These are phyloP conservation scores for Sugiyamaella neomexicana DNA, from an alignment of 1,139 yeast genomes.

Conservation along the genomic window DNA sequence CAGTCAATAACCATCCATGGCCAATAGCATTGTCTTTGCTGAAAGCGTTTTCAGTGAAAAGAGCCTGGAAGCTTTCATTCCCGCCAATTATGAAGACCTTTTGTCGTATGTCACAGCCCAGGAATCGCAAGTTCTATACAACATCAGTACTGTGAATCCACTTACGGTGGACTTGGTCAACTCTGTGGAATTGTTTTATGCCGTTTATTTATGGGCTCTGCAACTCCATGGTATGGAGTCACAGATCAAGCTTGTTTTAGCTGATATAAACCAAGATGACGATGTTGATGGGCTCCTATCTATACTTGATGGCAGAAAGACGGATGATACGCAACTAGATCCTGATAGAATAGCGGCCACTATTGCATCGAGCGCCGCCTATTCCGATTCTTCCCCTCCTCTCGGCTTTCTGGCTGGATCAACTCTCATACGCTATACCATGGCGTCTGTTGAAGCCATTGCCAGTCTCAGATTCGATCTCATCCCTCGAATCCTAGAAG, in stretches of 20 bases:
- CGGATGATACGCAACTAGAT: not conserved
- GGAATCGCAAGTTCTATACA: constrained; percentile 10
- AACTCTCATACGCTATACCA: constrained; percentile 6
- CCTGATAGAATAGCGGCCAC: not conserved
- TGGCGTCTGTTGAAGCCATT: constrained; percentile 1
- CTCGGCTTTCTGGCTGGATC: not conserved
- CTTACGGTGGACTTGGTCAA: not conserved
- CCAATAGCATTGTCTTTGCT: no score
- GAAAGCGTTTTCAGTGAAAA: no score
- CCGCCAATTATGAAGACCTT: constrained; percentile 5
- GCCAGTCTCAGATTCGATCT: constrained; percentile 4
- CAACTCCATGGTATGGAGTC: constrained; percentile 9
- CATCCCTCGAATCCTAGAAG: constrained; percentile 1
- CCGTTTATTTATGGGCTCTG: constrained; percentile 20
- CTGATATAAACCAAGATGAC: not conserved
- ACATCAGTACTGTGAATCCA: not conserved
- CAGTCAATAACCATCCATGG: no score
- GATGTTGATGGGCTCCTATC: not conserved
- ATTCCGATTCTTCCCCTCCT: not conserved
- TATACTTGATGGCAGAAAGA: not conserved
- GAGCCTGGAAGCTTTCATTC: not conserved
- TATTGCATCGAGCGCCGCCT: not conserved
- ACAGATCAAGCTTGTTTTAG: constrained; percentile 9
- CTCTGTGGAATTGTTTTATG: constrained; percentile 16
- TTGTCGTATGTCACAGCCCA: constrained; percentile 7